A percentile compares a stretch with the other conserved stretches of the same genome.
Conservation (phyloP, 1,284 basidiomycete species). For the Ceratobasidium theobromae region DNA sequence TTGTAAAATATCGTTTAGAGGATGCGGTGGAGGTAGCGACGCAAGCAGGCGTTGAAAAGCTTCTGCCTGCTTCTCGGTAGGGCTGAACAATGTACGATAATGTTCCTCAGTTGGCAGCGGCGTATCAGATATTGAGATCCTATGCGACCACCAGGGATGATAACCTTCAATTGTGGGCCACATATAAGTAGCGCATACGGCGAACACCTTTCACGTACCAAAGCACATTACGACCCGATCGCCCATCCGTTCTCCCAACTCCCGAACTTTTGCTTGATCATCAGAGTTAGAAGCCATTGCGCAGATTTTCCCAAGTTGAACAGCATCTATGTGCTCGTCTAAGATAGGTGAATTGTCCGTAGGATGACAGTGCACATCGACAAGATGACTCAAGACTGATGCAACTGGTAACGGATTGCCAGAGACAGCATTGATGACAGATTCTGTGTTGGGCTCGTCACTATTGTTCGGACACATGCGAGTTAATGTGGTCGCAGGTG, state of each 20-base stretch:
- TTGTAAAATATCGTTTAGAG: conserved; percentile 54
- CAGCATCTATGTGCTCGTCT: conserved; percentile 49
- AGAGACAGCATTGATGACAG: neutral
- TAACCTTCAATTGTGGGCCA: conserved; percentile 54
- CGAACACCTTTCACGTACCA: conserved; percentile 60
- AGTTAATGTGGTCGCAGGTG: neutral
- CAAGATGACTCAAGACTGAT: conserved; percentile 57
- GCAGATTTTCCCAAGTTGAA: conserved; percentile 61
- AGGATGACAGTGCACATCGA: conserved; percentile 81
- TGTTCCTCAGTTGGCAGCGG: conserved; percentile 59
- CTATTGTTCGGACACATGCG: conserved; percentile 4
- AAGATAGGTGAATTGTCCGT: conserved; percentile 60
- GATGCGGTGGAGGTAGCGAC: conserved; percentile 62
- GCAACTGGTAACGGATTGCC: conserved; percentile 26
- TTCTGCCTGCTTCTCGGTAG: conserved; percentile 43
- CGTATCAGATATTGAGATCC: conserved; percentile 53
- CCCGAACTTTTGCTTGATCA: conserved; percentile 65
- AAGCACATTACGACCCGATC: conserved; percentile 73
- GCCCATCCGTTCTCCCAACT: conserved; percentile 59
- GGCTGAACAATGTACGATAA: conserved; percentile 59
- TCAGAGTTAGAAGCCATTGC: conserved; percentile 67
- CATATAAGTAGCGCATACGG: neutral
- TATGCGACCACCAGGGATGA: conserved; percentile 82
- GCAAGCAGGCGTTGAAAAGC: conserved; percentile 56
- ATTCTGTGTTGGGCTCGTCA: neutral